Evolutionary conservation across 768 basidiomycete genomes (phyloP).

Genomic region (Amanita polypyramis): DNA sequence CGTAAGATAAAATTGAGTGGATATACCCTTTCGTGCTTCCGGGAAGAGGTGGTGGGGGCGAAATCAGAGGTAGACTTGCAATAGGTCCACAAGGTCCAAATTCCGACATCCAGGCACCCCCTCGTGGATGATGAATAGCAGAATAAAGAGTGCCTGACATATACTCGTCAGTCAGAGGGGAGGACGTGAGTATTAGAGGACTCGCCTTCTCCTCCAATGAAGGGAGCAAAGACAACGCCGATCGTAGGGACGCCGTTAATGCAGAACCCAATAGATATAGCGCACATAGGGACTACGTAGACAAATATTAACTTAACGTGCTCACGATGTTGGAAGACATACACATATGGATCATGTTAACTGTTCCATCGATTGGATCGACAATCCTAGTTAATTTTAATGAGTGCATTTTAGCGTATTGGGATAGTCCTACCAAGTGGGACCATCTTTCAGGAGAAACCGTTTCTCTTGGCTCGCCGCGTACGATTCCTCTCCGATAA

Average conservation of each 20-base stretch:
- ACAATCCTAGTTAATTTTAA: constrained; percentile 11
- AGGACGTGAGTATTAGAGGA: background rate
- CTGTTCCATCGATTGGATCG: constrained; percentile 17
- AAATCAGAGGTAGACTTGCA: constrained; percentile 13
- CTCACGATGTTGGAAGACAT: background rate
- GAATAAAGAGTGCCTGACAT: constrained; percentile 15
- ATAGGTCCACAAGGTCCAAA: constrained; percentile 13
- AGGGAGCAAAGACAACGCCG: constrained; percentile 17
- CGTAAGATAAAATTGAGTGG: background rate
- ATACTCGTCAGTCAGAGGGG: background rate
- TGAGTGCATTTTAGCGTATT: background rate
- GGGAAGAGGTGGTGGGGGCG: constrained; percentile 15
- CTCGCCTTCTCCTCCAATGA: constrained; percentile 16
- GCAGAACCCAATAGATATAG: constrained; percentile 17
- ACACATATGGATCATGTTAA: constrained; percentile 19
- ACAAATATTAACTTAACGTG: background rate
- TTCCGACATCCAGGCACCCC: constrained; percentile 17
- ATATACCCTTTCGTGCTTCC: constrained; percentile 15
- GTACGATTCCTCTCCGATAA: constrained; percentile 19
- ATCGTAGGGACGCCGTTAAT: constrained; percentile 14
- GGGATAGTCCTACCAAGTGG: constrained; percentile 12
- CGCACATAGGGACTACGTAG: constrained; percentile 15
- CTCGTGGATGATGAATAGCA: constrained; percentile 16
- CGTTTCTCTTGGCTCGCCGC: constrained; percentile 16
- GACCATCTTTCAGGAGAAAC: constrained; percentile 14